Evolutionary conservation across 2,329 filamentous ascomycete genomes (phyloP).

Genomic region (Alternaria sp.): DNA sequence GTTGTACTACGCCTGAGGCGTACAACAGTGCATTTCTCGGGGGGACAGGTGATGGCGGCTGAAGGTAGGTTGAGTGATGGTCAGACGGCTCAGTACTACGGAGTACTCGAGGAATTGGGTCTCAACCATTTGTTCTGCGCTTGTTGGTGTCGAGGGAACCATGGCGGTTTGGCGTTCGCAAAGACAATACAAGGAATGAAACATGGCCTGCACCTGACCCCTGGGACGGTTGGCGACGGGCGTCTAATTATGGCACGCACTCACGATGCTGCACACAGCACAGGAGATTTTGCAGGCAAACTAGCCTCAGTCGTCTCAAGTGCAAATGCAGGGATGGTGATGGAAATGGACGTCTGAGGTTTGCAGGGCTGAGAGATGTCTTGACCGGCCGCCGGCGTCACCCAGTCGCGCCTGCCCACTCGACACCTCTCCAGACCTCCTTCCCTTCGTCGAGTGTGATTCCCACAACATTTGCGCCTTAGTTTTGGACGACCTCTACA

Average conservation of each 20-base stretch:
- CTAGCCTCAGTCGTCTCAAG: constrained; percentile 14
- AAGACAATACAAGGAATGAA: constrained; percentile 10
- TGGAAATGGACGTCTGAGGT: constrained; percentile 17
- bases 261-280: constrained; percentile 14
- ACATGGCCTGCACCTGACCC: constrained; percentile 19
- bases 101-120: background rate
- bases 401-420: constrained; percentile 21
- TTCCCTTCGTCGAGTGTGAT: constrained; percentile 8
- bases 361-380: constrained; percentile 22
- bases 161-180: constrained; percentile 12
- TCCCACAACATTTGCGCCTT: constrained; percentile 7
- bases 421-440: constrained; percentile 19
- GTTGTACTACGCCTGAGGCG: constrained; percentile 14
- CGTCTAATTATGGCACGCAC: constrained; percentile 31
- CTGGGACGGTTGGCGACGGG: constrained; percentile 34
- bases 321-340: constrained; percentile 17
- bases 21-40: constrained; percentile 4
- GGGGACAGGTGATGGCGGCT: constrained; percentile 6
- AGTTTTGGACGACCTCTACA: background rate
- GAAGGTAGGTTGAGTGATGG: background rate
- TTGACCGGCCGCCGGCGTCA: constrained; percentile 22
- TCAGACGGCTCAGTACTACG: background rate
- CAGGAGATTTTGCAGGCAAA: constrained; percentile 17
- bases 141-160: constrained; percentile 9
- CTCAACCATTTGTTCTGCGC: constrained; percentile 13